Conservation (phyloP, 2,329 filamentous ascomycete genomes). For the Thermochaetoides dissita region DNA sequence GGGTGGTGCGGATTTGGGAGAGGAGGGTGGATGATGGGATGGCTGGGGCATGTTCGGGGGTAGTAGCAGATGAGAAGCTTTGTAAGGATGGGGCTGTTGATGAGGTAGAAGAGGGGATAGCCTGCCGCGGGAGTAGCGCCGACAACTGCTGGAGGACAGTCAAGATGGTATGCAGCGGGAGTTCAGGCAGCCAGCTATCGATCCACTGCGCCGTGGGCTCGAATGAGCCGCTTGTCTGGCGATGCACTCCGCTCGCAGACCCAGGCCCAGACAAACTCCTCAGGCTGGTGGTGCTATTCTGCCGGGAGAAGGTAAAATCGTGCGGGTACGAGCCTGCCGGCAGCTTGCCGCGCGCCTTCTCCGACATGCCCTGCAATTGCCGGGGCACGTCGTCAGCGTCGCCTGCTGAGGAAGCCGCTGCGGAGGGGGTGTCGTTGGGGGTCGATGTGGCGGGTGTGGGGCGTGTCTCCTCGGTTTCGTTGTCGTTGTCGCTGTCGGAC, state of each 20-base stretch:
- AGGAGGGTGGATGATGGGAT: constrained; percentile 32
- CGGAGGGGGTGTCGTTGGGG: constrained; percentile 47
- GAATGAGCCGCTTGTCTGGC: constrained; percentile 41
- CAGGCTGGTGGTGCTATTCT: constrained; percentile 78
- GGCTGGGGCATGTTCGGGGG: constrained; percentile 17
- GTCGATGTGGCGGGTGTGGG: constrained; percentile 50
- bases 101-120: constrained; percentile 20
- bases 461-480: constrained; percentile 24
- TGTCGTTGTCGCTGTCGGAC: constrained; percentile 41
- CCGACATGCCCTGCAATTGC: constrained; percentile 84
- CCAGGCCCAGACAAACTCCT: constrained; percentile 34
- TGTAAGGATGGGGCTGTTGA: neutral
- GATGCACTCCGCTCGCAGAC: constrained; percentile 35
- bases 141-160: constrained; percentile 57
- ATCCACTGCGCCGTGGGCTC: constrained; percentile 75
- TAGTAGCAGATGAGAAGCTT: too few species aligned
- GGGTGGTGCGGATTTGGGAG: constrained; percentile 42
- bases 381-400: constrained; percentile 66
- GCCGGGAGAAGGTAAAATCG: constrained; percentile 56
- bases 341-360: constrained; percentile 93
- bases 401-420: constrained; percentile 50
- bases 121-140: constrained; percentile 40
- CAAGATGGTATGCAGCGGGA: constrained; percentile 77
- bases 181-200: constrained; percentile 81
- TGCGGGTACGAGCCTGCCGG: constrained; percentile 54